Conservation (phyloP, 2,329 filamentous ascomycete species). For the Colletotrichum phormii region DNA sequence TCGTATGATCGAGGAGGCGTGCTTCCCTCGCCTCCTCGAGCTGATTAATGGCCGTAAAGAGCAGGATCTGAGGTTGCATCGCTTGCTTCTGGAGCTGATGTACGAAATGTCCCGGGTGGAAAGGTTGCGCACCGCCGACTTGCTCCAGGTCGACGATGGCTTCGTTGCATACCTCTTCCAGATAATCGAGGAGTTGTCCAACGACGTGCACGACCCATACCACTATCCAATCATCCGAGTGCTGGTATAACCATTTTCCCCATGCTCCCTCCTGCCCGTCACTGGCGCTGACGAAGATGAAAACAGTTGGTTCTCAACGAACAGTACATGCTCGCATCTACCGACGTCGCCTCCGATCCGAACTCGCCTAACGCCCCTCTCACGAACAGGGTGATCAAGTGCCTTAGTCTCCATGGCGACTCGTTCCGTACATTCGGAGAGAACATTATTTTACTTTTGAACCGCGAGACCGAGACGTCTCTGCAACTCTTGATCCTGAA, state of each 20-base stretch:
- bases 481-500: conserved; percentile 97
- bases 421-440: conserved; percentile 95
- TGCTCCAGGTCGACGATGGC: conserved; percentile 80
- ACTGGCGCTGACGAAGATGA: not conserved
- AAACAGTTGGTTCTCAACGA: conserved; percentile 93
- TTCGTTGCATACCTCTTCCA: conserved; percentile 88
- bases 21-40: conserved; percentile 85
- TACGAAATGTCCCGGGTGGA: conserved; percentile 98
- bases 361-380: conserved; percentile 62
- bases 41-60: conserved; percentile 77
- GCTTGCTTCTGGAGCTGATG: conserved; percentile 85
- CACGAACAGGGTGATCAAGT: conserved; percentile 94
- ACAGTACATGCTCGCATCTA: conserved; percentile 91
- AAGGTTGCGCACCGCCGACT: conserved; percentile 79
- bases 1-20: conserved; percentile 87
- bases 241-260: conserved; percentile 67
- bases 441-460: conserved; percentile 94
- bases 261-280: conserved; percentile 35
- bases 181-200: conserved; percentile 87
- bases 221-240: conserved; percentile 96
- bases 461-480: conserved; percentile 93
- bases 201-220: conserved; percentile 91
- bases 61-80: conserved; percentile 78
- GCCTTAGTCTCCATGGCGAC: conserved; percentile 83
- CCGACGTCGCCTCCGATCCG: conserved; percentile 58